Evolutionary conservation across 1,284 basidiomycete genomes (phyloP), one percentile per base, ranked within the genome.

Genomic region (Microstroma glucosiphilum): DNA sequence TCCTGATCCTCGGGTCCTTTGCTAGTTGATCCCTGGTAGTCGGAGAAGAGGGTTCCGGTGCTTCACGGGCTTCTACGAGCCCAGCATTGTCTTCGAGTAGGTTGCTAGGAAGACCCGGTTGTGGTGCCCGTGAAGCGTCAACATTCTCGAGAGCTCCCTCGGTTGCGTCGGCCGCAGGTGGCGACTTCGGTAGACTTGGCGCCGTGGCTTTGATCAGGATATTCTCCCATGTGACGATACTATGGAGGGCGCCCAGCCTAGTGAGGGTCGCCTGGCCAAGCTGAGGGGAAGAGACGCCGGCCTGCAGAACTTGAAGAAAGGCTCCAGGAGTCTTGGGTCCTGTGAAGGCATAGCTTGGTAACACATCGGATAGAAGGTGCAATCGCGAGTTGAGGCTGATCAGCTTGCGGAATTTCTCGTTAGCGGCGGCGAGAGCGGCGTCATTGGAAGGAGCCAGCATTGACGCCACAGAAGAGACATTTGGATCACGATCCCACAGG

Each of bases 151-250:
- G 67, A 8, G 56, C 54, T 13, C 70, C 57, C 9, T 63, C 59
- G 15, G 58, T 56, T 37, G 9, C 30, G 30, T 37, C 30, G 15
- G 58, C 68, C 13, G 66, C 61, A 58, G 60, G 37, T 37, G 51
- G 37, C 48, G 55, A 25, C 62, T 59, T 48, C 13, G 61, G 42
- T 3, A 57, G 12, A 41, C 69, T 61, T 19, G 75, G 64, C 11
- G 68, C 59, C 37, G 70, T 62, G 21, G 73, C 69, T 72, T 90
- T 90, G 66, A 93, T 83, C 26, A 87, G 81, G 57, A 92, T 87
- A 69, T 89, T 90, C 80, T 94, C 90, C 89, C 90, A 92, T 17
- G 89, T 84, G 67, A 86, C 86, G 1, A 86, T 85, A n/a, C 91
- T 86, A 76, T 96, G 91, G 12, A 97, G 82, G 37, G 85, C 81